phyloP scores from a whole-genome alignment of 148 eudicot species.

The Heliosperma pusillum region DNA sequence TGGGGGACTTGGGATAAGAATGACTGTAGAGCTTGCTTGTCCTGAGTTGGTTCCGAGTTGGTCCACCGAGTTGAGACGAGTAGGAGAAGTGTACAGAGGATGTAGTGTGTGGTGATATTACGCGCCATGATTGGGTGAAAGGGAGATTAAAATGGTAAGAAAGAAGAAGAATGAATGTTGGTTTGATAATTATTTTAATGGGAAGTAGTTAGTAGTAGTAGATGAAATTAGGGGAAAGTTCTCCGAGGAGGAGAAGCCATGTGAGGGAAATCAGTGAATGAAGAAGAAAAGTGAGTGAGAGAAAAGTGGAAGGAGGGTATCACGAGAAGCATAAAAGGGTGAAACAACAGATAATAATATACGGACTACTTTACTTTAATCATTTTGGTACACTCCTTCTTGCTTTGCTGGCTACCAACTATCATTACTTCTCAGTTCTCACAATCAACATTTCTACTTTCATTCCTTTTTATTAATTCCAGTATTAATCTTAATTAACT shows the following conservation, averaged over 20 bases:
- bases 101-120: too few species aligned
- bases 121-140: too few species aligned
- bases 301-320: background rate
- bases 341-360: too few species aligned
- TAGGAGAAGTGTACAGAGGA: background rate
- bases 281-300: background rate
- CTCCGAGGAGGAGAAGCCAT: background rate
- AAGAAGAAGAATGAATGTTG: conserved; percentile 8
- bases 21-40: conserved; percentile 61
- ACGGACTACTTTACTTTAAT: background rate
- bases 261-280: background rate
- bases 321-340: conserved; percentile 23
- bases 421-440: too few species aligned
- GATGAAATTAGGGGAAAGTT: background rate
- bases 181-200: background rate
- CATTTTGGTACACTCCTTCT: background rate
- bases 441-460: too few species aligned
- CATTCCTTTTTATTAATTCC: too few species aligned
- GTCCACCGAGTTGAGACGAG: background rate
- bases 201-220: too few species aligned
- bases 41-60: conserved; percentile 58
- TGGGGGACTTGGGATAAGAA: conserved; percentile 59
- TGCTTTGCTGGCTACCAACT: conserved; percentile 21
- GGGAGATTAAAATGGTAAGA: too few species aligned
- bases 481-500: too few species aligned